Evolutionary conservation across 805 yeast genomes (phyloP), one percentile per base, ranked within the genome.

Genomic region (Candida piceae): DNA sequence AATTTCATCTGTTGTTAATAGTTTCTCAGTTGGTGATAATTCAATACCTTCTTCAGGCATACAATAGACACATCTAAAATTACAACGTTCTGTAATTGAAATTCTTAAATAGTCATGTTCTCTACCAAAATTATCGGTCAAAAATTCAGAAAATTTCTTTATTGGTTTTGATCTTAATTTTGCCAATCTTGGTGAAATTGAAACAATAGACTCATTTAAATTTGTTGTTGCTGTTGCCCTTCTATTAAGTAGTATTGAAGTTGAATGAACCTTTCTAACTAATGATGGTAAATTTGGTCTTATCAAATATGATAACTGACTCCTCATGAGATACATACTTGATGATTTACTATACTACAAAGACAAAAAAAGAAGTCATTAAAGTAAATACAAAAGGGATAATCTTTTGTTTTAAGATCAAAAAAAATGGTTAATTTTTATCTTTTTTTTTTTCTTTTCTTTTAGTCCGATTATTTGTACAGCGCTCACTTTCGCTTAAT

Each of bases 11-110:
- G 69, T 61, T 7, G 70, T 57, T 29, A 74, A 46, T 13, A 72
- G 52, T 9, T 65, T 45, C 4, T 60, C 63, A 3, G 56, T 48
- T 6, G 75, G 74, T 16, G 72, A 64, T 18, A 74, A 48, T n/a
- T 64, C 69, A 3, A 74, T 64, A 5, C 79, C 79, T 35, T 73
- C 74, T 38, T 70, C 76, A 0, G 79, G 79, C 79, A 74, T 74
- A 44, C 78, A 74, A 45, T 74, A 74, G 13, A 63, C 53, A 39
- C 74, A 68, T 18, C 67, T 42, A 16, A 72, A 48, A 44, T 72
- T 72, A 42, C 78, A 72, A 16, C 74, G 43, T 42, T 74, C 79
- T 0, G 78, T 70, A 22, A 74, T 61, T 19, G 75, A 67, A 16
- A 74, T 74, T 25, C 78, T 52, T 35, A 74, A 47, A 39, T 74